phyloP scores from a whole-genome alignment of 495 filamentous ascomycete genomes.

The Aspergillus asperescens region DNA sequence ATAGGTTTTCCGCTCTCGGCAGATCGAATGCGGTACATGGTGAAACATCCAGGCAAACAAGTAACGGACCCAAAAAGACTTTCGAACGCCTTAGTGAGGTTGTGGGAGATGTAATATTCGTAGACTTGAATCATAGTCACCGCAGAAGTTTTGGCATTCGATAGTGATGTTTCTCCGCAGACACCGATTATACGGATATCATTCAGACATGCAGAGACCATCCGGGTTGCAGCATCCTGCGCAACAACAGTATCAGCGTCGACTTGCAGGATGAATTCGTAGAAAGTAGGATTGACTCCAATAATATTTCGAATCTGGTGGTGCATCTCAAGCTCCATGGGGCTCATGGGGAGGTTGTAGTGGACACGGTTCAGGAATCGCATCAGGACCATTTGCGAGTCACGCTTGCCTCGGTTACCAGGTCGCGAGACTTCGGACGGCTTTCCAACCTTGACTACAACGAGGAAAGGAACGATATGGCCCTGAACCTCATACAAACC shows the following conservation, averaged over 20 bases:
- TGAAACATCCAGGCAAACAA: conserved; percentile 96
- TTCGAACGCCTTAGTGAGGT: conserved; percentile 97
- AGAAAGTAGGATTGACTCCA: conserved; percentile 96
- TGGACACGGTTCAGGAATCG: conserved; percentile 97
- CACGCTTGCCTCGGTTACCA: conserved; percentile 97
- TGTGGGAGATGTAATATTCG: conserved; percentile 99
- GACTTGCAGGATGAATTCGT: conserved; percentile 95
- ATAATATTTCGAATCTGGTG: conserved; percentile 99
- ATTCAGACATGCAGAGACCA: conserved; percentile 85
- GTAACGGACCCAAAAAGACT: conserved; percentile 96
- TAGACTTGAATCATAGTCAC: conserved; percentile 99
- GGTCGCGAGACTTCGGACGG: conserved; percentile 94
- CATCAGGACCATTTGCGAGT: conserved; percentile 98
- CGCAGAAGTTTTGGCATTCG: conserved; percentile 87
- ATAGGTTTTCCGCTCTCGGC: conserved; percentile 91
- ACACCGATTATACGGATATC: conserved; percentile 89
- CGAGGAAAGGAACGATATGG: conserved; percentile 96
- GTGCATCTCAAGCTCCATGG: conserved; percentile 95
- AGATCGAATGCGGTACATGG: conserved; percentile 94
- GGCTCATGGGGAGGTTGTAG: conserved; percentile 93
- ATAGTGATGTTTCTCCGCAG: conserved; percentile 90
- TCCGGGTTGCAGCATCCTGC: conserved; percentile 82
- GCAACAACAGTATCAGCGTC: conserved; percentile 96
- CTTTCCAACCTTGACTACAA: conserved; percentile 96
- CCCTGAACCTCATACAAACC: conserved; percentile 96